Evolutionary conservation across 495 filamentous ascomycete genomes (phyloP).

Genomic region (Xylaria longipes): DNA sequence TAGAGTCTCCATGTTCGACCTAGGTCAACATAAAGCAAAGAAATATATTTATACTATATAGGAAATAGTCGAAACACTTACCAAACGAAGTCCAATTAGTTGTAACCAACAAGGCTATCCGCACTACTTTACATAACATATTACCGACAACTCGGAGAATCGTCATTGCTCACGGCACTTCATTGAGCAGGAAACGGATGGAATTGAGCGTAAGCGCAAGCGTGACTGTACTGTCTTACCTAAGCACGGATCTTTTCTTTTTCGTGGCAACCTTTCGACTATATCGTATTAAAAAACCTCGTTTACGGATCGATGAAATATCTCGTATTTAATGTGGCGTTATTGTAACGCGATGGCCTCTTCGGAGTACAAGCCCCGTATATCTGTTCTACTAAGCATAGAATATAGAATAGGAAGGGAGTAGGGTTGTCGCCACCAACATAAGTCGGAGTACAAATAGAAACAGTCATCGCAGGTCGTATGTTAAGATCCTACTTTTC

Average conservation of each 20-base stretch:
- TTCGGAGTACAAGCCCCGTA: background rate
- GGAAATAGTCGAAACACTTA: background rate
- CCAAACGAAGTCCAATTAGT: background rate
- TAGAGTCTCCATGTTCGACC: background rate
- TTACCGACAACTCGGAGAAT: background rate
- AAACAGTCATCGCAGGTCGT: background rate
- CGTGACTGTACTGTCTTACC: background rate
- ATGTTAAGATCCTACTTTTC: background rate
- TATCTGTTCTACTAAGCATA: slow-evolving; percentile 1
- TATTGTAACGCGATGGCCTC: background rate
- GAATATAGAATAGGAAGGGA: background rate
- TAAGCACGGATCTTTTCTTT: background rate
- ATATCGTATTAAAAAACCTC: background rate
- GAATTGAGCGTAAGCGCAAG: background rate
- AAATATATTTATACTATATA: background rate
- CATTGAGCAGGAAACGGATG: background rate
- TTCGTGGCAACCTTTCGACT: background rate
- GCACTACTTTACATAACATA: background rate
- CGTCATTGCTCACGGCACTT: background rate
- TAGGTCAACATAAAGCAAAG: background rate
- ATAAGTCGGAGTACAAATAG: background rate
- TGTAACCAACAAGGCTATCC: background rate
- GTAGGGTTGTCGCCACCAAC: background rate
- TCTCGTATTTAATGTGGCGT: slow-evolving; percentile 10
- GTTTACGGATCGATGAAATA: background rate